Percentiles rank a stretch among this genome's conserved stretches.
phyloP scores from a whole-genome alignment of 345 rosid genomes.

The Salix brachista region DNA sequence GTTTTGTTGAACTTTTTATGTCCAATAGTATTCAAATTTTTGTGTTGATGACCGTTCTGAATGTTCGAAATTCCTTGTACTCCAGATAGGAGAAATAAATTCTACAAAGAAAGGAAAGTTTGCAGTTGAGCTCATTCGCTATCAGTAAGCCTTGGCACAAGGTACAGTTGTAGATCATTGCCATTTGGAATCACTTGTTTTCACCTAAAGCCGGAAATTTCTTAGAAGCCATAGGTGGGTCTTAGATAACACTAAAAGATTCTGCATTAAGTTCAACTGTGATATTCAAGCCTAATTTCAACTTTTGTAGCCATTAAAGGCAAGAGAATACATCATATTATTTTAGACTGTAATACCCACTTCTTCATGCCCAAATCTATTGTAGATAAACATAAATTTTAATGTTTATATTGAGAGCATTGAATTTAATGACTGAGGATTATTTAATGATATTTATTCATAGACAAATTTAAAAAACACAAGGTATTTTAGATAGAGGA shows the following conservation, averaged over 20 bases:
- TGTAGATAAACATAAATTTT: not conserved
- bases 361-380: not conserved
- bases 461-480: no score
- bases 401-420: no score
- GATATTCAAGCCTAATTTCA: not conserved
- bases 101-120: constrained; percentile 76
- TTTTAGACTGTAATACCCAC: no score
- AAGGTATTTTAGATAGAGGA: no score
- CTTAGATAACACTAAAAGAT: not conserved
- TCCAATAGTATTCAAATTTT: not conserved
- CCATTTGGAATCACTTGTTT: not conserved
- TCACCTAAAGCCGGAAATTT: not conserved
- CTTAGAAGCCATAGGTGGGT: not conserved
- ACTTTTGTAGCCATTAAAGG: no score
- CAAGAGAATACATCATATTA: no score
- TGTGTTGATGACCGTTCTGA: constrained; percentile 10
- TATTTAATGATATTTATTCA: no score
- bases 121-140: constrained; percentile 71
- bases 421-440: no score
- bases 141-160: constrained; percentile 30
- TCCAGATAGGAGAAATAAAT: constrained; percentile 74
- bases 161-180: not conserved
- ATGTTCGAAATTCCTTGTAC: not conserved
- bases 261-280: not conserved
- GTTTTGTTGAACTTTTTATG: not conserved